These are phyloP conservation scores for Cercospora zeina DNA, from an alignment of 2,329 filamentous ascomycete genomes.

Conservation along the genomic window DNA sequence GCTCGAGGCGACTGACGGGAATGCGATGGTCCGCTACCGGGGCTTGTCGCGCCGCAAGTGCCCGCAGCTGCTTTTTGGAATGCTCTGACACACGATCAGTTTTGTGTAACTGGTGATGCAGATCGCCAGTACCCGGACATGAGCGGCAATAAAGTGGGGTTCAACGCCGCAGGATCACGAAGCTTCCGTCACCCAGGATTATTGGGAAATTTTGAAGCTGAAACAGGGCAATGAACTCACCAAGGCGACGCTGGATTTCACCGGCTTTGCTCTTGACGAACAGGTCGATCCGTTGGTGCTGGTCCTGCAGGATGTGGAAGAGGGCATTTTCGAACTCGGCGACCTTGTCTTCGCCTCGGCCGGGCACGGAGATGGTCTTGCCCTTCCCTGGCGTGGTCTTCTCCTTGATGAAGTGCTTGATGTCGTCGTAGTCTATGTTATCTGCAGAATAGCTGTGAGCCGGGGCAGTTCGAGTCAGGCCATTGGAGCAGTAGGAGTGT, in stretches of 20 bases:
- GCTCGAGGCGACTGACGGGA: constrained; percentile 50
- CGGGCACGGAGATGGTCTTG: constrained; percentile 71
- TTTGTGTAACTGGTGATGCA: background rate
- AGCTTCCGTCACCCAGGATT: constrained; percentile 1
- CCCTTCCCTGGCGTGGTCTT: constrained; percentile 72
- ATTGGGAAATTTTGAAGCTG: constrained; percentile 7
- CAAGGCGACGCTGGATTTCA: constrained; percentile 69
- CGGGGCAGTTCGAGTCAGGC: background rate
- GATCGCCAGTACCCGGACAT: background rate
- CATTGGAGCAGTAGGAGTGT: constrained; percentile 1
- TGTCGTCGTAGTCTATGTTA: constrained; percentile 85
- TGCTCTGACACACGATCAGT: constrained; percentile 29
- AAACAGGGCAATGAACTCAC: constrained; percentile 48
- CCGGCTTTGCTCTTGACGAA: constrained; percentile 79
- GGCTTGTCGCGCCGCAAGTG: constrained; percentile 30
- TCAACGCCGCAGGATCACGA: constrained; percentile 12
- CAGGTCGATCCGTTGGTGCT: constrained; percentile 74
- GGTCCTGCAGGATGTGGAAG: constrained; percentile 67
- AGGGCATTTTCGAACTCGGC: constrained; percentile 70
- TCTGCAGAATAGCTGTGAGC: constrained; percentile 51
- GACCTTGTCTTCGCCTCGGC: constrained; percentile 55
- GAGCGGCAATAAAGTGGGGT: constrained; percentile 15
- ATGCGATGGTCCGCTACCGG: constrained; percentile 39
- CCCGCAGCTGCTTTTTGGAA: constrained; percentile 35
- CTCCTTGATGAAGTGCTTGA: constrained; percentile 81